phyloP scores from a whole-genome alignment of 352 stramenopile genomes.

The Pythium vanterpoolii region DNA sequence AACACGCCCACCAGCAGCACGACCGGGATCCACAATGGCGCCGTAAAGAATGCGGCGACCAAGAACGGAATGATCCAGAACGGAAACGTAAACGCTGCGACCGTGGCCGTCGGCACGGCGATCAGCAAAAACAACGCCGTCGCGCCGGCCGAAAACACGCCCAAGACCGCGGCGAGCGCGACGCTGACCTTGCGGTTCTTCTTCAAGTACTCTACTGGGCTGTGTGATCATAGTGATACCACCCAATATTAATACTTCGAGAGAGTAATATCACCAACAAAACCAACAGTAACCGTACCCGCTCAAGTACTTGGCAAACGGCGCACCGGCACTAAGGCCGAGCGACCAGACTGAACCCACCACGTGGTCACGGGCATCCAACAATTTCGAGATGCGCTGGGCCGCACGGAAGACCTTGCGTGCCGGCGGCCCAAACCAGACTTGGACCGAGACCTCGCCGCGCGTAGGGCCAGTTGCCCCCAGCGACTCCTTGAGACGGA shows the following conservation, averaged over 20 bases:
- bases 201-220: slow-evolving; percentile 62
- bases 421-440: slow-evolving; percentile 80
- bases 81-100: slow-evolving; percentile 77
- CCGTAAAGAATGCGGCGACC: slow-evolving; percentile 71
- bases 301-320: slow-evolving; percentile 44
- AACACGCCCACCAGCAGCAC: slow-evolving; percentile 62
- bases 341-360: slow-evolving; percentile 52
- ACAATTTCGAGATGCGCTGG: slow-evolving; percentile 60
- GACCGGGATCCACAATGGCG: slow-evolving; percentile 73
- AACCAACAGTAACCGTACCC: slow-evolving; percentile 26
- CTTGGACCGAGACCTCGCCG: slow-evolving; percentile 51
- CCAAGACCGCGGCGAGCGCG: slow-evolving; percentile 49
- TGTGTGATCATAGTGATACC: slow-evolving; percentile 9
- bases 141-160: slow-evolving; percentile 44
- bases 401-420: slow-evolving; percentile 77
- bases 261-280: neutral
- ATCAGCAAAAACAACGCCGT: slow-evolving; percentile 63
- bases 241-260: neutral
- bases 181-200: slow-evolving; percentile 74
- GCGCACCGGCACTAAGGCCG: slow-evolving; percentile 22
- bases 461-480: slow-evolving; percentile 32
- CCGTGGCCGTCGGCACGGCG: slow-evolving; percentile 59
- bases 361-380: slow-evolving; percentile 69
- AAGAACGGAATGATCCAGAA: slow-evolving; percentile 85
- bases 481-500: slow-evolving; percentile 50